These are phyloP conservation scores for Hippophae tibetana DNA, from an alignment of 306 rosid species.

Conservation along the genomic window DNA sequence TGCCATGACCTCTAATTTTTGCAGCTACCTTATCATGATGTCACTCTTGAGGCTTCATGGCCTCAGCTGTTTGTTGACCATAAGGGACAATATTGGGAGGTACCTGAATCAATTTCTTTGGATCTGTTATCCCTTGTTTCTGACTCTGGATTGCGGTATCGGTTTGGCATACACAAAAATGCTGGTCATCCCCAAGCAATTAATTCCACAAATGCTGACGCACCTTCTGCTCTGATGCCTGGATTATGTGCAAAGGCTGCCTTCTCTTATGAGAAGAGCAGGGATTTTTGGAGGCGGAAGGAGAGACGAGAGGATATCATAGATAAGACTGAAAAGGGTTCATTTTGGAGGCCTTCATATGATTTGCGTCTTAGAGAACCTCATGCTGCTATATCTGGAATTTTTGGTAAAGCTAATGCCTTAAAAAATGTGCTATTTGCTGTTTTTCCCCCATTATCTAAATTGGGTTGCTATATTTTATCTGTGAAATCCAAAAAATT, in stretches of 20 bases:
- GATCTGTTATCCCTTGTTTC: conserved; percentile 58
- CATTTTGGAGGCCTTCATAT: conserved; percentile 38
- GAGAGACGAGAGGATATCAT: conserved; percentile 20
- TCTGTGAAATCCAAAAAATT: background rate
- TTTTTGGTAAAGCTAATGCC: conserved; percentile 42
- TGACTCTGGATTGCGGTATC: conserved; percentile 63
- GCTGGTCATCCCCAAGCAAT: conserved; percentile 52
- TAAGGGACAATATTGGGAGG: conserved; percentile 88
- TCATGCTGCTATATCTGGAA: conserved; percentile 68
- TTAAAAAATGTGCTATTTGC: background rate
- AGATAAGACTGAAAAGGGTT: conserved; percentile 15
- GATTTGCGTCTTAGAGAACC: conserved; percentile 62
- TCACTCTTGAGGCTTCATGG: conserved; percentile 81
- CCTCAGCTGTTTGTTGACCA: conserved; percentile 79
- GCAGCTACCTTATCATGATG: conserved; percentile 76
- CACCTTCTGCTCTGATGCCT: conserved; percentile 53
- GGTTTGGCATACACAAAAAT: conserved; percentile 63
- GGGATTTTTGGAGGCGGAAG: conserved; percentile 53
- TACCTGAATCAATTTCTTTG: conserved; percentile 64
- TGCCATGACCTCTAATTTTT: conserved; percentile 16
- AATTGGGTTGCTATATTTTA: background rate
- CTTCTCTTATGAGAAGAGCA: conserved; percentile 49
- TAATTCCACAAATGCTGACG: conserved; percentile 27
- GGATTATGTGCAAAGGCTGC: conserved; percentile 82
- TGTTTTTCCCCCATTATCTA: background rate